phyloP scores from a whole-genome alignment of 2,329 filamentous ascomycete species.

The Aspergillus amoenus region DNA sequence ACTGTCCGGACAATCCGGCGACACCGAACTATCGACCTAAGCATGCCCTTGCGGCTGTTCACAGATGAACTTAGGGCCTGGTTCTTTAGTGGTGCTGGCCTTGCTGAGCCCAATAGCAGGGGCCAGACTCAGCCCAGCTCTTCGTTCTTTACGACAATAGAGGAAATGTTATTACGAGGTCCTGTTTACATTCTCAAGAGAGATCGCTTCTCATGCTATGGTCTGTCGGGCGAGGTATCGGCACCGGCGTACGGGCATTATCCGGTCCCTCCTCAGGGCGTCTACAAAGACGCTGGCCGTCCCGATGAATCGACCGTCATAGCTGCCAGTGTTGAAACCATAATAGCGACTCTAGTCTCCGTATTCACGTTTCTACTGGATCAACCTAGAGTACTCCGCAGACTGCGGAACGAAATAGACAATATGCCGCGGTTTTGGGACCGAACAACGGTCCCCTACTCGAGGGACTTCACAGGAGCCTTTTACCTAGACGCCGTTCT shows the following conservation, averaged over 20 bases:
- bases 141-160: neutral
- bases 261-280: neutral
- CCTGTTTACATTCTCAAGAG: conserved; percentile 6
- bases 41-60: conserved; percentile 5
- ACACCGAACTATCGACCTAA: conserved; percentile 8
- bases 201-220: conserved; percentile 1
- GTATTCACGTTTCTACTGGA: conserved; percentile 9
- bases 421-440: neutral
- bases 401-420: conserved; percentile 14
- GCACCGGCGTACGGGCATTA: neutral
- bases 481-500: conserved; percentile 19
- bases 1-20: conserved; percentile 12
- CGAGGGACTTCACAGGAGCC: conserved; percentile 8
- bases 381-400: neutral
- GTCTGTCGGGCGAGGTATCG: neutral
- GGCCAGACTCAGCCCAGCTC: neutral
- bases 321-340: neutral
- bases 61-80: conserved; percentile 5
- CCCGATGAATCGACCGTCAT: neutral
- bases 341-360: conserved; percentile 9
- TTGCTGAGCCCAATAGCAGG: neutral
- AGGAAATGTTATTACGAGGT: conserved; percentile 5
- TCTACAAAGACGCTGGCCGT: neutral
- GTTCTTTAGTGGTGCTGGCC: neutral
- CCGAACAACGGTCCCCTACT: neutral